Conservation (phyloP, 2,329 filamentous ascomycete species). For the Diplocarpon rosae region DNA sequence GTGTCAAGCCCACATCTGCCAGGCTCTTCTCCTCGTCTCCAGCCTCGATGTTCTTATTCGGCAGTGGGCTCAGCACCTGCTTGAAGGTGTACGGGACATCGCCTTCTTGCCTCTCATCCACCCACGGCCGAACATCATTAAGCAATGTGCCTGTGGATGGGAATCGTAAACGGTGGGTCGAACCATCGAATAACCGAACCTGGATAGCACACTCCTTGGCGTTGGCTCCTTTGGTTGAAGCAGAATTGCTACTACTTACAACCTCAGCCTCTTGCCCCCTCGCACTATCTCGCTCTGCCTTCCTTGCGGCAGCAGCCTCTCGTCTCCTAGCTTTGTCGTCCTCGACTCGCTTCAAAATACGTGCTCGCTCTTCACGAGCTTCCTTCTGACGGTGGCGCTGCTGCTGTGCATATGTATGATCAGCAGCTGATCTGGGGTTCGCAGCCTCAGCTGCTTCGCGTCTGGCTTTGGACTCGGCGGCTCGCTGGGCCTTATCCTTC, state of each 20-base stretch:
- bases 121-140: constrained; percentile 62
- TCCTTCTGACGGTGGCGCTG: constrained; percentile 53
- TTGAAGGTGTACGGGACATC: constrained; percentile 69
- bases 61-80: constrained; percentile 67
- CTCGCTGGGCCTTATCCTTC: constrained; percentile 28
- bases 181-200: constrained; percentile 75
- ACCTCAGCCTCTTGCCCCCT: constrained; percentile 13
- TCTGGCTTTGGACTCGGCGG: constrained; percentile 34
- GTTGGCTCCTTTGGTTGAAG: constrained; percentile 4
- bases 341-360: constrained; percentile 65
- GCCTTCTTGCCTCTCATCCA: constrained; percentile 53
- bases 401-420: constrained; percentile 39
- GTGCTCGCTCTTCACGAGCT: constrained; percentile 54
- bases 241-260: constrained; percentile 6
- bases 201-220: constrained; percentile 50
- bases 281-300: constrained; percentile 29
- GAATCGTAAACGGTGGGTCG: constrained; percentile 65
- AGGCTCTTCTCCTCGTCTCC: constrained; percentile 63
- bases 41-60: constrained; percentile 62
- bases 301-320: constrained; percentile 40
- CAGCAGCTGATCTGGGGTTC: constrained; percentile 19
- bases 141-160: constrained; percentile 49
- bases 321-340: constrained; percentile 62
- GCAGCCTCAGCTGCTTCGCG: constrained; percentile 32
- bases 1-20: constrained; percentile 58